Conservation (phyloP, 2,329 filamentous ascomycete genomes). For the Clonostachys chloroleuca region DNA sequence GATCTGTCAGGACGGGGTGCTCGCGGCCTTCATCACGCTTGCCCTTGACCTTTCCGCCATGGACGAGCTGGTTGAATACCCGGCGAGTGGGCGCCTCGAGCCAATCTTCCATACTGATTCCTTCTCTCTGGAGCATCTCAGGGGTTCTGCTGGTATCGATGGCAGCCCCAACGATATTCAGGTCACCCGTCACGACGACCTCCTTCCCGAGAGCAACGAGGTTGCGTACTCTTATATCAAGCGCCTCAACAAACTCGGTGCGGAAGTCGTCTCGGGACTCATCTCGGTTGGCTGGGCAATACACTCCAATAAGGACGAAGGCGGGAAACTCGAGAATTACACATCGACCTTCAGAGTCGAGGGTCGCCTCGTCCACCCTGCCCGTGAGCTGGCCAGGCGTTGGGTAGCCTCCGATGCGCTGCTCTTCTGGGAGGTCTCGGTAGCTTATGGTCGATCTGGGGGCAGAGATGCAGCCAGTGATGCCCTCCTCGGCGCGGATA, state of each 20-base stretch:
- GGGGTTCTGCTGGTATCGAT: conserved; percentile 73
- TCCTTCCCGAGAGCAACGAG: conserved; percentile 75
- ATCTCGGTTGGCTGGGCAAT: conserved; percentile 86
- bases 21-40: conserved; percentile 66
- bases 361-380: conserved; percentile 60
- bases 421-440: conserved; percentile 65
- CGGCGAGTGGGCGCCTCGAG: conserved; percentile 67
- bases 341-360: conserved; percentile 91
- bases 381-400: conserved; percentile 60
- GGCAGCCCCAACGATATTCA: conserved; percentile 71
- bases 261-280: conserved; percentile 81
- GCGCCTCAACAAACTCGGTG: conserved; percentile 69
- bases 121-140: conserved; percentile 68
- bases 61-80: conserved; percentile 81
- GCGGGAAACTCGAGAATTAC: conserved; percentile 90
- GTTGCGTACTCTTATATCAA: conserved; percentile 84
- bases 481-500: conserved; percentile 88
- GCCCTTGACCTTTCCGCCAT: conserved; percentile 64
- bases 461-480: conserved; percentile 74
- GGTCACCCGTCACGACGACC: conserved; percentile 80
- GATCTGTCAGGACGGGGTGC: conserved; percentile 72
- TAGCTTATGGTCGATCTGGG: conserved; percentile 69
- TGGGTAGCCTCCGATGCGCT: conserved; percentile 89
- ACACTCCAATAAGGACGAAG: conserved; percentile 89
- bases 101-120: conserved; percentile 66